Evolutionary conservation across 208 protist genomes (phyloP), one percentile per base, ranked within the genome.

Genomic region (Endotrypanum monterogeii): DNA sequence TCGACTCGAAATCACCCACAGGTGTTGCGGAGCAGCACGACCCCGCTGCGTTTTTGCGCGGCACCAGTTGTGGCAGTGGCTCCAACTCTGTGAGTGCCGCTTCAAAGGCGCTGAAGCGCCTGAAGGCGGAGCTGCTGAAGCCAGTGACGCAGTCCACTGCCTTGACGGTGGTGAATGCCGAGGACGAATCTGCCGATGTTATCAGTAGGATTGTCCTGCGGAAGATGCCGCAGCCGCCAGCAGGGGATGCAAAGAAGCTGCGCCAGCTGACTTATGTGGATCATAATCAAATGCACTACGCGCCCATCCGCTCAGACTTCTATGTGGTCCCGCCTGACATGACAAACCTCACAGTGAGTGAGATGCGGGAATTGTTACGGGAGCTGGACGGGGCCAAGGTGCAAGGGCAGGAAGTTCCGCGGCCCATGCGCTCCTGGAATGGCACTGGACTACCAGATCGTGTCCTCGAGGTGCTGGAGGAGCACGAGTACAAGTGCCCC

Each of bases 351-450:
- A 84, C 69, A 0, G 70, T 80, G 37, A 86, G 80, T 14, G 87
- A 96, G 71, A 68, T 97, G 56, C 79, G 88, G 46, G 48, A 73
- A 55, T 74, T 96, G 39, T 25, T 93, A 61, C 81, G 82, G 30
- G 89, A 95, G 72, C 73, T 98, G 25, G 94, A 95, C 52, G 92
- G 93, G 12, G 92, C 93, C 2, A 92, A 95, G 58, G 79, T 97
- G 28, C 80, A 71, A 30, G 76, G 76, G 39, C 12, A 67, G 14
- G 66, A 81, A 25, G 65, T 81, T 37, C 91, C 92, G 1, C 84
- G 87, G 0, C 96, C 96, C 8, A 80, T 98, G 72, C 81, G 90
- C 44, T 85, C 70, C 23, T 98, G 94, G 94, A 71, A 93, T 57
- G 85, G 84, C 55, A 89, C 83, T 6, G 96, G 94, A 25, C 81